Evolutionary conservation across 2,329 filamentous ascomycete genomes (phyloP).

Genomic region (Aureobasidium sp.): DNA sequence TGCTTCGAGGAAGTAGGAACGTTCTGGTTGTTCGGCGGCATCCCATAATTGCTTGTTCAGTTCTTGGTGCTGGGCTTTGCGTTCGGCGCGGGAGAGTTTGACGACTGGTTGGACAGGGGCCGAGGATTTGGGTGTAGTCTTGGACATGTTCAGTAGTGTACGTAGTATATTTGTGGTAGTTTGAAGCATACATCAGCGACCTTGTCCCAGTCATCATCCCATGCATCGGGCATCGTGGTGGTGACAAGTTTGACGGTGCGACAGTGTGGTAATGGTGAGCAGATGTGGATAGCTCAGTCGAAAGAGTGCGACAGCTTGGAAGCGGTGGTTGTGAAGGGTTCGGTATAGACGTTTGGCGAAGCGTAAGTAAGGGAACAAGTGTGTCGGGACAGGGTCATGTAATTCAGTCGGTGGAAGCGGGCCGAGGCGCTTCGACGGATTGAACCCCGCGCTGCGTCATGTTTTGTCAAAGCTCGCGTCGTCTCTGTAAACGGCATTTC

Average conservation of each 20-base stretch:
- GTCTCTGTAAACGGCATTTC: not conserved
- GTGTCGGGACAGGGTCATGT: conserved; percentile 42
- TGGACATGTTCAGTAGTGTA: conserved; percentile 38
- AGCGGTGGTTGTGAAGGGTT: not conserved
- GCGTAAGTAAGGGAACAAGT: conserved; percentile 30
- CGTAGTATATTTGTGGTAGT: not conserved
- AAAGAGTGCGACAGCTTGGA: not conserved
- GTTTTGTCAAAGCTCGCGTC: conserved; percentile 1
- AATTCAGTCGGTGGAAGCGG: not conserved
- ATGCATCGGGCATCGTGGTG: conserved; percentile 73
- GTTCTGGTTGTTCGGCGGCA: conserved; percentile 83
- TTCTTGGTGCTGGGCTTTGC: conserved; percentile 82
- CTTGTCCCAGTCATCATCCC: conserved; percentile 93
- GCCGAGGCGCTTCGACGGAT: conserved; percentile 1
- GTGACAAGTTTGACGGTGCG: conserved; percentile 32
- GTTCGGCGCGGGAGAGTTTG: conserved; percentile 78
- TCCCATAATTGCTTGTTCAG: conserved; percentile 90
- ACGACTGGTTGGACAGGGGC: conserved; percentile 36
- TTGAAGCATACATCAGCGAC: conserved; percentile 70
- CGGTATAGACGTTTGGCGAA: not conserved
- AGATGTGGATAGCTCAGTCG: not conserved
- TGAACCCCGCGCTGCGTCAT: conserved; percentile 11
- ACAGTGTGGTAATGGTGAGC: not conserved
- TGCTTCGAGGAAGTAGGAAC: conserved; percentile 79
- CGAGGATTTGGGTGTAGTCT: conserved; percentile 33